Percentiles rank a stretch among this genome's conserved stretches.
These are phyloP conservation scores for Hibiscus trionum DNA, from an alignment of 345 rosid species.

Conservation along the genomic window DNA sequence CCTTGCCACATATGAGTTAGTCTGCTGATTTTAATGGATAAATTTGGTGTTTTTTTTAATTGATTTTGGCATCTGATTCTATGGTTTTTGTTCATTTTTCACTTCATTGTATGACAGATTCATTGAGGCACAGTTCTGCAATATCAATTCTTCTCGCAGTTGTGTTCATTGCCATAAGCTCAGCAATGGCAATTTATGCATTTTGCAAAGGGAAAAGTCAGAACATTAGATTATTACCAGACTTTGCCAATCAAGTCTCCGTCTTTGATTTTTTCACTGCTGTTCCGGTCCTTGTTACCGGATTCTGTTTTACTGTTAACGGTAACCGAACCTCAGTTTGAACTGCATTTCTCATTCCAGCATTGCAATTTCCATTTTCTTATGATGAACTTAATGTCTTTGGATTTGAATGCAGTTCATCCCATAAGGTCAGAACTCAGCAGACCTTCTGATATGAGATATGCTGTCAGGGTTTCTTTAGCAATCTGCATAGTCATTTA, in stretches of 20 bases:
- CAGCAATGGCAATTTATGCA: constrained; percentile 9
- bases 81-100: not conserved
- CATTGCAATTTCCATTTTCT: not conserved
- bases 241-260: constrained; percentile 2
- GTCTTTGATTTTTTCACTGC: constrained; percentile 12
- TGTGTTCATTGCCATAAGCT: constrained; percentile 8
- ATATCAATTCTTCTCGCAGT: constrained; percentile 15
- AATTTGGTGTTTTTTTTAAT: too few relatives aligned
- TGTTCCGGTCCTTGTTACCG: constrained; percentile 7
- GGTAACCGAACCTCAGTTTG: not conserved
- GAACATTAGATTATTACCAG: not conserved
- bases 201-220: constrained; percentile 11
- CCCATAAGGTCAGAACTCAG: constrained; percentile 65
- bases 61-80: not conserved
- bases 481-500: constrained; percentile 54
- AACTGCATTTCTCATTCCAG: not conserved
- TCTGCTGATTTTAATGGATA: not conserved
- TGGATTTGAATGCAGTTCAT: constrained; percentile 48
- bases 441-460: constrained; percentile 49
- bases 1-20: constrained; percentile 10
- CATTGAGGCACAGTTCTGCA: constrained; percentile 13
- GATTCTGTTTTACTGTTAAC: constrained; percentile 5
- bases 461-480: constrained; percentile 54
- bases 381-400: not conserved
- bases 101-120: constrained; percentile 6